Evolutionary conservation across 345 rosid genomes (phyloP).

Genomic region (Geranium rotundifolium): DNA sequence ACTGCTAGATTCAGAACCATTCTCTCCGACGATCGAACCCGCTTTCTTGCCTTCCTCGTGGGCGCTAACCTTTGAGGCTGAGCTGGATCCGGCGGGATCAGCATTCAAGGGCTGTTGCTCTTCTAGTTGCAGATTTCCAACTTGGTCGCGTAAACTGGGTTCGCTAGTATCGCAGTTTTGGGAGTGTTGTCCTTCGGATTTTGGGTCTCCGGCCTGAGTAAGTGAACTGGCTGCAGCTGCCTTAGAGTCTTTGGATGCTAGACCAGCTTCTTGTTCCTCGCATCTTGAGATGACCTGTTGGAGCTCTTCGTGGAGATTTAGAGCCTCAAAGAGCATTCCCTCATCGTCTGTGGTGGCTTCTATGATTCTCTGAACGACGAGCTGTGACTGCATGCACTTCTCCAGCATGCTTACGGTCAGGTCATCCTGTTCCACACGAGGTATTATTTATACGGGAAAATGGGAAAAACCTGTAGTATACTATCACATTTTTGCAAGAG

Average conservation of each 20-base stretch:
- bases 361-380: constrained; percentile 55
- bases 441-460: not conserved
- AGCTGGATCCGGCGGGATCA: not conserved
- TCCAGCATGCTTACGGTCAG: constrained; percentile 51
- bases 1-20: constrained; percentile 11
- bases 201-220: not conserved
- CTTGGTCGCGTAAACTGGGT: not conserved
- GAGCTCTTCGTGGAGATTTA: constrained; percentile 64
- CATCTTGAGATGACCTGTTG: constrained; percentile 40
- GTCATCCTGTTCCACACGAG: constrained; percentile 43
- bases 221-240: not conserved
- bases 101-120: not conserved
- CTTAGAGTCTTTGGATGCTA: constrained; percentile 3
- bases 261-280: constrained; percentile 26
- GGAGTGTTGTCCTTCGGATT: not conserved
- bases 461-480: no score
- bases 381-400: constrained; percentile 67
- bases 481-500: no score
- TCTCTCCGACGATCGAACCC: constrained; percentile 6
- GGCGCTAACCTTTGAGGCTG: not conserved
- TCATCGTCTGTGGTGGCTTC: constrained; percentile 68
- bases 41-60: constrained; percentile 3
- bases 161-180: constrained; percentile 8
- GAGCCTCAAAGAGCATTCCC: constrained; percentile 63
- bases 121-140: constrained; percentile 1